Base-by-base conservation (phyloP, 2,329 filamentous ascomycete species). In the Scedosporium boydii region DNA sequence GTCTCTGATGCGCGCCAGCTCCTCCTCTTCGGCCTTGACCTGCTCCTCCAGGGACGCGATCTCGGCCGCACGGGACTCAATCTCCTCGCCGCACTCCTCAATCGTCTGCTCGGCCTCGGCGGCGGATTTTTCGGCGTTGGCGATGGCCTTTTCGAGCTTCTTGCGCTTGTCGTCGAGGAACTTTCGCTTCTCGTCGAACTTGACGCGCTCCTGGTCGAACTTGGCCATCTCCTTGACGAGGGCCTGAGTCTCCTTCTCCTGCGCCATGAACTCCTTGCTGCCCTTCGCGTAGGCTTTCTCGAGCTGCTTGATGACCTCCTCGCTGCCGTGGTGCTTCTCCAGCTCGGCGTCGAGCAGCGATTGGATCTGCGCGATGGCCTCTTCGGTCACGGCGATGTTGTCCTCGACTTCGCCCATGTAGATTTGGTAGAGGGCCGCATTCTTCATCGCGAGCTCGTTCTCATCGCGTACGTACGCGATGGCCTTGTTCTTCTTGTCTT, bases 111-210 rank as follows among this genome's bases (percentile, higher is more conserved):
- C 83, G 3, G 92, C 89, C 68, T 96, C 91, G 0, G 84, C 82
- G 0, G 86, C 84, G 5, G 88, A 86, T 63, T 88, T 87, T 66
- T 90, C 90, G 64, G 90, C 91, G 56, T 87, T 88, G 62, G 86
- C 81, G 65, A 95, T 90, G 0, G 88, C 84, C 77, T 96, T 98
- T 67, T 98, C 91, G 14, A 96, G 82, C 77, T 99, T 99, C 79
- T 95, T 96, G 69, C 90, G 88, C 78, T 99, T 99, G 70, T 88
- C 88, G 2, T 84, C 80, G 67, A 99, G 77, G 74, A 98, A 98
- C 73, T 99, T 99, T 73, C 89, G 88, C 80, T 98, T 98, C 75
- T 99, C 96, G 67, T 98, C 93, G 67, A 96, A 93, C 71, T 99
- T 99, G 75, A 99, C 95, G 23, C 88, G 87, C 71, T 98, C 95